phyloP scores from a whole-genome alignment of 1,139 yeast species.

The Sugiyamaella grinbergsii region DNA sequence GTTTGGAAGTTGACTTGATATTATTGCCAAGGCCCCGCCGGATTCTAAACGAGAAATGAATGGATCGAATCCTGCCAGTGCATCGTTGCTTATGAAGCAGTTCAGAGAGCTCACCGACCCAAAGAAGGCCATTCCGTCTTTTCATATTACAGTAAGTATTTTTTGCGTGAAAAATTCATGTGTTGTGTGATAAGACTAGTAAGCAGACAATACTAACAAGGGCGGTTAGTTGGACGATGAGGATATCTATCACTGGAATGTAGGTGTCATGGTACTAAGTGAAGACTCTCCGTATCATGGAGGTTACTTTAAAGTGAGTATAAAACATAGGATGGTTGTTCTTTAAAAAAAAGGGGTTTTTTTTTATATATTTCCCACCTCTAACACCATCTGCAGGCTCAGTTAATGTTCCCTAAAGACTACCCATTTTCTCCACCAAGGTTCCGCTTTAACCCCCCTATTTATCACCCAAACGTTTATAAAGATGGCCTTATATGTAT shows the following conservation, averaged over 20 bases:
- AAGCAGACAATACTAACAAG: neutral
- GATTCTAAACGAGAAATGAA: slow-evolving; percentile 4
- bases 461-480: slow-evolving; percentile 93
- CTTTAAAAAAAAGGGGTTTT: too few species aligned
- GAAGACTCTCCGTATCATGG: slow-evolving; percentile 92
- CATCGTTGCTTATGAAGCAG: slow-evolving; percentile 89
- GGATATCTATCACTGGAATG: slow-evolving; percentile 88
- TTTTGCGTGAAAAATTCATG: neutral
- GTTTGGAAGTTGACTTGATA: too few species aligned
- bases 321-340: too few species aligned
- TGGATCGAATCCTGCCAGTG: slow-evolving; percentile 39
- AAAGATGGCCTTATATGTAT: slow-evolving; percentile 92
- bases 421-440: slow-evolving; percentile 92
- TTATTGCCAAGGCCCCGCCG: neutral
- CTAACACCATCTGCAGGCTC: too few species aligned
- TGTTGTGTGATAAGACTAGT: too few species aligned
- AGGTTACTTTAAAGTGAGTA: slow-evolving; percentile 71
- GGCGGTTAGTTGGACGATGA: slow-evolving; percentile 66
- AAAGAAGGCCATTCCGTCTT: slow-evolving; percentile 85
- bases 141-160: slow-evolving; percentile 61
- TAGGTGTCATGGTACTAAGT: slow-evolving; percentile 89
- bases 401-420: slow-evolving; percentile 88
- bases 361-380: too few species aligned
- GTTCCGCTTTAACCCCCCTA: slow-evolving; percentile 91
- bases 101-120: slow-evolving; percentile 93